phyloP scores from a whole-genome alignment of 2,329 filamentous ascomycete species.

The Cyphellophora europaea region DNA sequence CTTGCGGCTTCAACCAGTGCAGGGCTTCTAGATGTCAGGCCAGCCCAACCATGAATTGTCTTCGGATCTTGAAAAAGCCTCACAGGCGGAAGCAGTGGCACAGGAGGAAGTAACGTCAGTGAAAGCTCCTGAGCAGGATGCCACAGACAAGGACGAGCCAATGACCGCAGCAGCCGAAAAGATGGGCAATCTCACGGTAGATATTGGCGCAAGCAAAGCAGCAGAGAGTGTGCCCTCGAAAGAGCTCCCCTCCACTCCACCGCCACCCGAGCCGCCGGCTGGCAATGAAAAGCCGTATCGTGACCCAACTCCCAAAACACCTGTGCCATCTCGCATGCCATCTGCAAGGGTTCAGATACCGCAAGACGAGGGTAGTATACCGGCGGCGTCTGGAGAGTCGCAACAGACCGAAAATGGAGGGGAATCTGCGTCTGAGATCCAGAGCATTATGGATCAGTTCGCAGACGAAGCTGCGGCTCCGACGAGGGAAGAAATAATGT shows the following conservation, averaged over 20 bases:
- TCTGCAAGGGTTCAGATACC: conserved; percentile 10
- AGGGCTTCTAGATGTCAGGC: no score
- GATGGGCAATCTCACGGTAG: no score
- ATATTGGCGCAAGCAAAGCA: no score
- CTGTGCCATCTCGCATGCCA: conserved; percentile 29
- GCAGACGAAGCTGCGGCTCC: conserved; percentile 63
- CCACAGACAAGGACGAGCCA: no score
- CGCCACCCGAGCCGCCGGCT: conserved; percentile 29
- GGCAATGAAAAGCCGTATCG: conserved; percentile 44
- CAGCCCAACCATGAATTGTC: no score
- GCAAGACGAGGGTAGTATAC: conserved; percentile 1
- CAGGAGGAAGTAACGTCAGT: no score
- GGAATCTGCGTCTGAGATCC: conserved; percentile 74
- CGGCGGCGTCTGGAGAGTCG: conserved; percentile 1
- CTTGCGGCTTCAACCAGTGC: no score
- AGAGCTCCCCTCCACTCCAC: conserved; percentile 21
- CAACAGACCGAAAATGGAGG: conserved; percentile 33
- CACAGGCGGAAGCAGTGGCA: no score
- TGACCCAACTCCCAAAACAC: conserved; percentile 38
- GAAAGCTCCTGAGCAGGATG: no score
- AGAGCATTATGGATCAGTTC: conserved; percentile 97
- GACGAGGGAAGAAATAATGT: conserved; percentile 80
- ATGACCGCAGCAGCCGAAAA: no score
- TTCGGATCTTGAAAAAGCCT: no score
- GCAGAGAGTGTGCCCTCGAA: no score